A percentile compares a stretch with the other conserved stretches of the same genome.
Conservation (phyloP, 139 green algal genomes). For the Raphidocelis subcapitata region DNA sequence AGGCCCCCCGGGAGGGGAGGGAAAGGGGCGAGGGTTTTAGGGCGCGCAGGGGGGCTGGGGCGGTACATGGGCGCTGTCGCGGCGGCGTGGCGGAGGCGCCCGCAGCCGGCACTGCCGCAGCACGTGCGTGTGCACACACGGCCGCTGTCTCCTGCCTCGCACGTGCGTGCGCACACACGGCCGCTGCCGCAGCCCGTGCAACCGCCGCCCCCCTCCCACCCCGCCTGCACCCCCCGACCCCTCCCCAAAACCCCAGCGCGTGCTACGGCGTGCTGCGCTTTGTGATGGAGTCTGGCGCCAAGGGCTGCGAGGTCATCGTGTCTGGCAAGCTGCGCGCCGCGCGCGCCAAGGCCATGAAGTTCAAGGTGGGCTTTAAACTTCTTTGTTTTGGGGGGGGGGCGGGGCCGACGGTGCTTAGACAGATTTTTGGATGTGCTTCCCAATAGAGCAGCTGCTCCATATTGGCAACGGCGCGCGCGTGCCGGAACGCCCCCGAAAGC, state of each 20-base stretch:
- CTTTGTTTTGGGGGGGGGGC: too few relatives aligned
- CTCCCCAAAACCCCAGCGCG: constrained; percentile 55
- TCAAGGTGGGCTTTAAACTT: constrained; percentile 87
- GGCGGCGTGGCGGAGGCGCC: not conserved
- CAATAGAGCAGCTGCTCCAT: too few relatives aligned
- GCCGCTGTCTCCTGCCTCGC: too few relatives aligned
- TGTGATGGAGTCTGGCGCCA: constrained; percentile 99
- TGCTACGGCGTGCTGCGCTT: constrained; percentile 99
- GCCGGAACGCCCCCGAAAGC: too few relatives aligned
- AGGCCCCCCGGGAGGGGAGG: not conserved
- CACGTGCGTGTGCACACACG: not conserved
- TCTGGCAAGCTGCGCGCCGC: constrained; percentile 96
- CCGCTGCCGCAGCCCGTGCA: too few relatives aligned
- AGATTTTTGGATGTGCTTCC: too few relatives aligned
- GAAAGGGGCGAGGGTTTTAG: not conserved
- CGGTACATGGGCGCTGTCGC: not conserved
- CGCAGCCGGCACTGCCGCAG: not conserved
- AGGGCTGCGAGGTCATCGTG: constrained; percentile 99
- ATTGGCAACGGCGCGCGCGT: too few relatives aligned
- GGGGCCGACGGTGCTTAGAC: too few relatives aligned
- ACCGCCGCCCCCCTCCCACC: too few relatives aligned
- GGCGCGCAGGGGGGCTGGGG: not conserved
- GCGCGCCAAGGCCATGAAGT: constrained; percentile 99
- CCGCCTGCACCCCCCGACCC: not conserved
- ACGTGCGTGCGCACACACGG: too few relatives aligned